Evolutionary conservation across 73 alveolate species (phyloP).

Genomic region (Tetrahymena borealis): DNA sequence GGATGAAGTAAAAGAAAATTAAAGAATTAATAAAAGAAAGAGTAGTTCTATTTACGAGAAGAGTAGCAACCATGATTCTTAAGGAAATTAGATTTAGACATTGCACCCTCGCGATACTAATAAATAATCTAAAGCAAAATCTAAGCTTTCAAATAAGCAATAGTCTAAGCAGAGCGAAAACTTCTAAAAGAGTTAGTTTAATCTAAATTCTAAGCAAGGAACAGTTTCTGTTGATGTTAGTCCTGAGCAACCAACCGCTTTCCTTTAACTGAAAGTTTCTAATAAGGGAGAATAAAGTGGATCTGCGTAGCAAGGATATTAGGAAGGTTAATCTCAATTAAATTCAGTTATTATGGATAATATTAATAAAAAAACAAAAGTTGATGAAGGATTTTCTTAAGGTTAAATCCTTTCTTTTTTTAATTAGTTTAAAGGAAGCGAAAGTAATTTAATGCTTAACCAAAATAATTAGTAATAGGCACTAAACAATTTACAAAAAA

Average conservation of each 20-base stretch:
- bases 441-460: too few species aligned
- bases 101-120: neutral
- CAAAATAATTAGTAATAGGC: too few species aligned
- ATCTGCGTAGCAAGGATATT: too few species aligned
- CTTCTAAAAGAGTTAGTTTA: neutral
- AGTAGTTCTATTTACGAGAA: neutral
- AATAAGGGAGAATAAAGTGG: too few species aligned
- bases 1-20: neutral
- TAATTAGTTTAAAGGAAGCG: too few species aligned
- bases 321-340: too few species aligned
- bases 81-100: neutral
- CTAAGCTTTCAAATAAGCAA: neutral
- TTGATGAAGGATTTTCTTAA: too few species aligned
- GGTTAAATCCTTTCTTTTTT: too few species aligned
- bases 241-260: neutral
- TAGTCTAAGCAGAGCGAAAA: neutral
- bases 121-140: neutral
- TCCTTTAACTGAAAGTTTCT: too few species aligned
- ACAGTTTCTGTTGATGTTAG: neutral
- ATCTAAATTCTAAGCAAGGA: neutral
- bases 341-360: too few species aligned
- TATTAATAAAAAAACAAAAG: too few species aligned
- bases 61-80: neutral
- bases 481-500: too few species aligned
- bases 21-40: neutral